A percentile compares a stretch with the other conserved stretches of the same genome.
Evolutionary conservation across 805 yeast genomes (phyloP).

Genomic region (Ogataea saltuana): DNA sequence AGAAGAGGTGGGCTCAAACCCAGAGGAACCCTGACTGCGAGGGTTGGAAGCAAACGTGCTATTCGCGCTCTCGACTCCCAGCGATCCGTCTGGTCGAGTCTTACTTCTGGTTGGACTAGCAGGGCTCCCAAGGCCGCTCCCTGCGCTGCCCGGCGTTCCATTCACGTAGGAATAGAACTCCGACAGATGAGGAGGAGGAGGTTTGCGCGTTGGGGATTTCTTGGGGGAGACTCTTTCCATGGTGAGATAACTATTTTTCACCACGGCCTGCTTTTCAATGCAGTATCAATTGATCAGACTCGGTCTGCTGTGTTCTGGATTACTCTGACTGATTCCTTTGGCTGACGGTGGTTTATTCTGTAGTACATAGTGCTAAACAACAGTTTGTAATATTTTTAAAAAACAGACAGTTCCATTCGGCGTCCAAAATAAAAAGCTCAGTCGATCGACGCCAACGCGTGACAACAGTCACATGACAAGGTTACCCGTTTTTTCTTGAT

Average conservation of each 20-base stretch:
- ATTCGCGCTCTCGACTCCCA: not conserved
- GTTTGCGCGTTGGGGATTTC: slow-evolving; percentile 32
- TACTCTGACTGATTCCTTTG: too few relatives aligned
- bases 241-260: too few relatives aligned
- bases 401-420: too few relatives aligned
- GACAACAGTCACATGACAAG: not conserved
- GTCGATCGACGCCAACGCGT: slow-evolving; percentile 1
- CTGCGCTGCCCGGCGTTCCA: slow-evolving; percentile 17
- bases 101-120: not conserved
- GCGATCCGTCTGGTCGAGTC: not conserved
- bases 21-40: slow-evolving; percentile 2
- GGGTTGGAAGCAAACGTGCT: not conserved
- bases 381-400: not conserved
- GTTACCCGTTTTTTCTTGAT: slow-evolving; percentile 5
- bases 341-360: too few relatives aligned
- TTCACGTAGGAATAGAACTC: slow-evolving; percentile 59
- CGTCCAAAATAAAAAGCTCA: not conserved
- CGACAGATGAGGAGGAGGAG: slow-evolving; percentile 53
- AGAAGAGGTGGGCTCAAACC: not conserved
- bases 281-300: too few relatives aligned
- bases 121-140: not conserved
- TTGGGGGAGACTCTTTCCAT: slow-evolving; percentile 16
- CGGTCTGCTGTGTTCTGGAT: too few relatives aligned
- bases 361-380: too few relatives aligned
- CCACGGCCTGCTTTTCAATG: too few relatives aligned